Base-by-base conservation (phyloP, 1,284 basidiomycete species). In the Tilletiopsis washingtonensis region DNA sequence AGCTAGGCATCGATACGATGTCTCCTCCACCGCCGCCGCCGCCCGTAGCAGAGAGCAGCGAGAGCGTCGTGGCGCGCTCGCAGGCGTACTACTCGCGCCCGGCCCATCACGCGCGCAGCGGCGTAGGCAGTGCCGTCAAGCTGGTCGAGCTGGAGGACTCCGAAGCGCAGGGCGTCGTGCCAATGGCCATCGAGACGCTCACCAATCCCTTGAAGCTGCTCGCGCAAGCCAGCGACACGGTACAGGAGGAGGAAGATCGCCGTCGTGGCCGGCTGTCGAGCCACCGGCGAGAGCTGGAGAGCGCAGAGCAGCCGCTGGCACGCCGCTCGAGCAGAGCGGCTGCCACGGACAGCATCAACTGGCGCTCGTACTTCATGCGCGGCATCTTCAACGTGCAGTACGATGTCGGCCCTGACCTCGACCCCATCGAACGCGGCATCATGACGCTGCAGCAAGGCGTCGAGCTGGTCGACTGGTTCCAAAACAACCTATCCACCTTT, bases 341-440 rank as follows among this genome's bases (percentile, higher is more conserved):
- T n/a, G n/a, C n/a, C n/a, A n/a, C n/a, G 24, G 51, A 14, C 32
- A 40, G 39, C 14, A n/a, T 50, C 3, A 43, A 6, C 27, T 62
- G 60, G 60, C 48, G 54, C 6, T 57, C 51, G 26, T 62, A 62
- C 50, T 62, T 62, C 26, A 43, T 47, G 14, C 55, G 57, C 2
- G 60, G 60, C 4, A 57, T 55, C 15, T 62, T 62, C 49, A n/a
- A n/a, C n/a, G n/a, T 57, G 58, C 42, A 54, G 14, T 63, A 63
- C 46, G 61, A 63, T 45, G 53, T 52, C 27, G 46, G 46, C 0
- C 51, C 36, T 1, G 54, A 53, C 17, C 47, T 56, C 27, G 61
- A 63, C 29, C 61, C 61, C 1, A 58, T 63, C 42, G 49, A 54
- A 32, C 40, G 40, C 4, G 34, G 29, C 5, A 43, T 61, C 7